Evolutionary conservation across 2,329 filamentous ascomycete species (phyloP).

Genomic region (Arthrocladium fulminans): DNA sequence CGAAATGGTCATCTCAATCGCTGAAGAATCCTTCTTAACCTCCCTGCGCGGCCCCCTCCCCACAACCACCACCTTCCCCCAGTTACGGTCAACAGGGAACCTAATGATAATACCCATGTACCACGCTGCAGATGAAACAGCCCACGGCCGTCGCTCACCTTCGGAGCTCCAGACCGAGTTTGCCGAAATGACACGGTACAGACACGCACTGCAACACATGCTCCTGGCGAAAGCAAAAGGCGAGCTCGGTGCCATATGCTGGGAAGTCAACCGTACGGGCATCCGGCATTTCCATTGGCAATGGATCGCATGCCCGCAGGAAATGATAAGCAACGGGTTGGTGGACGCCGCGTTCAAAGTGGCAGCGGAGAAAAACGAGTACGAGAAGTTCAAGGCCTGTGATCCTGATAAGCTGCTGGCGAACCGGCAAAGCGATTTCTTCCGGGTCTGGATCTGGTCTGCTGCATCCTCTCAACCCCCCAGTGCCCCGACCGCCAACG

Average conservation of each 20-base stretch:
- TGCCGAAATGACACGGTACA: slow-evolving; percentile 76
- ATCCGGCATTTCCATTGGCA: slow-evolving; percentile 94
- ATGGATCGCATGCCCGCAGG: slow-evolving; percentile 64
- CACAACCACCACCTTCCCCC: slow-evolving; percentile 59
- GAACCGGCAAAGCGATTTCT: slow-evolving; percentile 52
- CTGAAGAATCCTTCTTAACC: slow-evolving; percentile 77
- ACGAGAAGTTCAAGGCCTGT: slow-evolving; percentile 43
- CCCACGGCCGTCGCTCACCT: slow-evolving; percentile 55
- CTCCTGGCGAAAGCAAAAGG: slow-evolving; percentile 40
- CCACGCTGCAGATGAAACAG: slow-evolving; percentile 50
- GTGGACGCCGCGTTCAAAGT: slow-evolving; percentile 85
- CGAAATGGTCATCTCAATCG: slow-evolving; percentile 85
- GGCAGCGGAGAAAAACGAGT: slow-evolving; percentile 66
- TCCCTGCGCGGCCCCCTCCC: slow-evolving; percentile 86
- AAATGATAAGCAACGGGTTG: slow-evolving; percentile 60
- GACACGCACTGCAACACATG: slow-evolving; percentile 69
- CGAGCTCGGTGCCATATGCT: slow-evolving; percentile 75
- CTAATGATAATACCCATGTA: slow-evolving; percentile 83
- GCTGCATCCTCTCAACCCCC: slow-evolving; percentile 23
- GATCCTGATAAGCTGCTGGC: slow-evolving; percentile 32
- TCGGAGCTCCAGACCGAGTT: slow-evolving; percentile 53
- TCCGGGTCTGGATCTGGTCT: slow-evolving; percentile 72
- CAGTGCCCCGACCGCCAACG: slow-evolving; percentile 16
- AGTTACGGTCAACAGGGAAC: slow-evolving; percentile 70
- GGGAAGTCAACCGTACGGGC: slow-evolving; percentile 74